Evolutionary conservation across 139 green algal species (phyloP).

Genomic region (Edaphochlamys debaryana): DNA sequence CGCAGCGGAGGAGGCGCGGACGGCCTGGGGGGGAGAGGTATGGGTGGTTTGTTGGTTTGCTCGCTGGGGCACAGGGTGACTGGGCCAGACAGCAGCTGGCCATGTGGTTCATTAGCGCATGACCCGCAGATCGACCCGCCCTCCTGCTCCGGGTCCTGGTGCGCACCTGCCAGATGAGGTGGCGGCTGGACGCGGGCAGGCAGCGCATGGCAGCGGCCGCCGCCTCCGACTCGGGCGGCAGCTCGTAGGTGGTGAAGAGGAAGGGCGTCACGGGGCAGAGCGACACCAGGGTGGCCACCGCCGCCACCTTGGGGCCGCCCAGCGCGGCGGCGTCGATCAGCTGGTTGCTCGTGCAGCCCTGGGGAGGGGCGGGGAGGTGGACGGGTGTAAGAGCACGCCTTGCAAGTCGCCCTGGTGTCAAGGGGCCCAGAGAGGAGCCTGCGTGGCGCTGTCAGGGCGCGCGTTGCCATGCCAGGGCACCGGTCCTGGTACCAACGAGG

Average conservation of each 20-base stretch:
- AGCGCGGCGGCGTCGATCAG: conserved; percentile 78
- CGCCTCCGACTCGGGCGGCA: conserved; percentile 42
- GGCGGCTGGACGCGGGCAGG: conserved; percentile 61
- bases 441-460: too few species aligned
- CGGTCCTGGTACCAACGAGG: too few species aligned
- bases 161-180: conserved; percentile 85
- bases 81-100: too few species aligned
- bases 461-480: too few species aligned
- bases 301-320: conserved; percentile 77
- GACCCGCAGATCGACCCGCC: too few species aligned
- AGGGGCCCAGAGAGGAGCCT: too few species aligned
- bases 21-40: conserved; percentile 75
- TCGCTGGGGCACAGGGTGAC: too few species aligned
- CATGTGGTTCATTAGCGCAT: too few species aligned
- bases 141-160: too few species aligned
- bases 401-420: too few species aligned
- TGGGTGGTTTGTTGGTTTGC: too few species aligned
- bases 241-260: conserved; percentile 83
- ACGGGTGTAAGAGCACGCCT: too few species aligned
- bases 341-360: conserved; percentile 59
- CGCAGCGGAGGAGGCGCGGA: conserved; percentile 89
- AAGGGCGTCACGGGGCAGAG: conserved; percentile 83
- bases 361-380: not conserved
- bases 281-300: conserved; percentile 85
- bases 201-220: conserved; percentile 48